A percentile compares a stretch with the other conserved stretches of the same genome.
These are phyloP conservation scores for Paralagenidium karlingii DNA, from an alignment of 352 stramenopile genomes.

Conservation along the genomic window DNA sequence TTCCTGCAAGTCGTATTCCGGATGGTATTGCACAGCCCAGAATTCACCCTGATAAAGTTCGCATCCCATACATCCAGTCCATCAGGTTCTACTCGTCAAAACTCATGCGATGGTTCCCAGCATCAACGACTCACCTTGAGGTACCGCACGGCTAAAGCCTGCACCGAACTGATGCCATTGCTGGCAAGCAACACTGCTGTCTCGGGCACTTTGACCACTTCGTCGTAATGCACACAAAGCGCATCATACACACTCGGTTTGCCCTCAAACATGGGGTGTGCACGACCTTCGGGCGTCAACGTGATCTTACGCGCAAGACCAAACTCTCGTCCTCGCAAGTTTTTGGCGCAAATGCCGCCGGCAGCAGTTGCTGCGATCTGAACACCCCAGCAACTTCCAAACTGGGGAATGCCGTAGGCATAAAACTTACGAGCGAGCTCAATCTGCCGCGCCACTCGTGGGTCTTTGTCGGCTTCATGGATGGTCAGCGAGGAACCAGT, in stretches of 20 bases:
- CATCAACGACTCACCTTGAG: conserved; percentile 20
- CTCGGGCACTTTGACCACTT: conserved; percentile 59
- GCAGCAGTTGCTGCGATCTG: conserved; percentile 65
- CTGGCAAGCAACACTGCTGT: conserved; percentile 39
- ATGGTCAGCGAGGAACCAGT: conserved; percentile 68
- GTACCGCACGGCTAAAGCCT: conserved; percentile 59
- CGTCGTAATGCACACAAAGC: conserved; percentile 75
- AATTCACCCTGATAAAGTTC: conserved; percentile 36
- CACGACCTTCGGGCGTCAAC: conserved; percentile 52
- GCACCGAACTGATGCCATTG: conserved; percentile 59
- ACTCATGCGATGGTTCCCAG: not conserved
- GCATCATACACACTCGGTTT: conserved; percentile 71
- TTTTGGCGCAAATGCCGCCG: conserved; percentile 43
- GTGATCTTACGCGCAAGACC: conserved; percentile 65
- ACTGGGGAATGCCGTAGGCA: conserved; percentile 54
- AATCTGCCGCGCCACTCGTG: conserved; percentile 59
- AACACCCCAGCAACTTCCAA: conserved; percentile 69
- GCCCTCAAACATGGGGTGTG: conserved; percentile 72
- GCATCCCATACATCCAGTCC: not conserved
- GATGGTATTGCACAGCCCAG: conserved; percentile 77
- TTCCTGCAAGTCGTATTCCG: conserved; percentile 75
- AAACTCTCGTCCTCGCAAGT: conserved; percentile 62
- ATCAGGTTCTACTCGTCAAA: too few species aligned
- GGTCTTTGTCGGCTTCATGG: conserved; percentile 34
- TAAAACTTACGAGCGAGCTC: conserved; percentile 56